phyloP scores from a whole-genome alignment of 2,329 filamentous ascomycete species.

The Huntiella abstrusa region DNA sequence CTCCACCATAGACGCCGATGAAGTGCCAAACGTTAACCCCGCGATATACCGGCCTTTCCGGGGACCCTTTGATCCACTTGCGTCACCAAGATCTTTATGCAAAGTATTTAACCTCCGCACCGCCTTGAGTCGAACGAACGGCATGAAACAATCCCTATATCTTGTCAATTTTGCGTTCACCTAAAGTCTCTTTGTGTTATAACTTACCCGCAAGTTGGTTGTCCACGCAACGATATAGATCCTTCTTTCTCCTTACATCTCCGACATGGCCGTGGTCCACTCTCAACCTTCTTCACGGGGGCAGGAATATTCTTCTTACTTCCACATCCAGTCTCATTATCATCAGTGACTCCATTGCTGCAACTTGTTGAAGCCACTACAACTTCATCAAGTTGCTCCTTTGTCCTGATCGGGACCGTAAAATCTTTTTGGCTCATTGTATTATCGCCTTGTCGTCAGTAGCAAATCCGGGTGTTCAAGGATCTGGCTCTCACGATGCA shows the following conservation, averaged over 20 bases:
- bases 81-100: slow-evolving; percentile 26
- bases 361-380: not conserved
- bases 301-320: not conserved
- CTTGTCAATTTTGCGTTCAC: not conserved
- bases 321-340: not conserved
- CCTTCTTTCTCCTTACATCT: slow-evolving; percentile 10
- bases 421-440: too few relatives aligned
- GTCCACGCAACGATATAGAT: slow-evolving; percentile 8
- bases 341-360: not conserved
- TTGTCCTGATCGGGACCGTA: not conserved
- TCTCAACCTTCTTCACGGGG: slow-evolving; percentile 1
- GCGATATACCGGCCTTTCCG: slow-evolving; percentile 38
- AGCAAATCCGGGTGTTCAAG: too few relatives aligned
- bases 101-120: slow-evolving; percentile 48
- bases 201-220: slow-evolving; percentile 16
- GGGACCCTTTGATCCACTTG: slow-evolving; percentile 17
- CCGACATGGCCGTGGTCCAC: slow-evolving; percentile 7
- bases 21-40: slow-evolving; percentile 67
- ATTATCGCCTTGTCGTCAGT: too few relatives aligned
- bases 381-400: not conserved
- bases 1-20: slow-evolving; percentile 59
- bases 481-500: too few relatives aligned
- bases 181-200: not conserved
- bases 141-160: slow-evolving; percentile 46
- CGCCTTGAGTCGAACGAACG: slow-evolving; percentile 61